Conservation (phyloP, 192 early-diverging fungal genomes). For the Umbelopsis ramanniana region DNA sequence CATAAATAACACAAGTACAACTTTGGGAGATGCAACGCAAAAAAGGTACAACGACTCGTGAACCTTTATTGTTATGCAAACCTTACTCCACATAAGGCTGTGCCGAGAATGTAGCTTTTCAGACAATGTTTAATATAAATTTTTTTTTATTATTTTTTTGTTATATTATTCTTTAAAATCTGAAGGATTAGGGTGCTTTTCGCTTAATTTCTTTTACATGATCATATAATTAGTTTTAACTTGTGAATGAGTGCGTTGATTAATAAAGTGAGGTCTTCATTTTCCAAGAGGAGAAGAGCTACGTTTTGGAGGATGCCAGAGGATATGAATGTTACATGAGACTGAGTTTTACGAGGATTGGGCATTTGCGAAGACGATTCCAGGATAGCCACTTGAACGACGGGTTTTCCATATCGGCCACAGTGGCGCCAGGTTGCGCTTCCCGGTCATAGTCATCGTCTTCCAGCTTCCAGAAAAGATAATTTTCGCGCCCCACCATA, state of each 20-base stretch:
- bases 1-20: not conserved
- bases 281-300: not conserved
- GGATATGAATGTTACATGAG: not conserved
- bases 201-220: not conserved
- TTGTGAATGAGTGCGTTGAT: not conserved
- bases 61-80: not conserved
- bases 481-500: not conserved
- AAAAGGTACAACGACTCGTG: not conserved
- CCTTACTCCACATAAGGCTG: not conserved
- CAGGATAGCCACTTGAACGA: not conserved
- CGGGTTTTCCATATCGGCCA: not conserved
- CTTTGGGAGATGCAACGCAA: not conserved
- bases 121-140: not conserved
- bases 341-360: not conserved
- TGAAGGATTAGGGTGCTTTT: not conserved
- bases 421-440: not conserved
- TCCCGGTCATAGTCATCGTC: not conserved
- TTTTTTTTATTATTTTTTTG: not conserved
- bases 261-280: not conserved
- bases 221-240: not conserved
- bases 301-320: not conserved
- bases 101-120: not conserved
- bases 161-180: not conserved
- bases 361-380: not conserved
- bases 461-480: not conserved